Percentiles rank a stretch among this genome's conserved stretches.
phyloP scores from a whole-genome alignment of 306 rosid species.

The Herpetospermum pedunculosum region DNA sequence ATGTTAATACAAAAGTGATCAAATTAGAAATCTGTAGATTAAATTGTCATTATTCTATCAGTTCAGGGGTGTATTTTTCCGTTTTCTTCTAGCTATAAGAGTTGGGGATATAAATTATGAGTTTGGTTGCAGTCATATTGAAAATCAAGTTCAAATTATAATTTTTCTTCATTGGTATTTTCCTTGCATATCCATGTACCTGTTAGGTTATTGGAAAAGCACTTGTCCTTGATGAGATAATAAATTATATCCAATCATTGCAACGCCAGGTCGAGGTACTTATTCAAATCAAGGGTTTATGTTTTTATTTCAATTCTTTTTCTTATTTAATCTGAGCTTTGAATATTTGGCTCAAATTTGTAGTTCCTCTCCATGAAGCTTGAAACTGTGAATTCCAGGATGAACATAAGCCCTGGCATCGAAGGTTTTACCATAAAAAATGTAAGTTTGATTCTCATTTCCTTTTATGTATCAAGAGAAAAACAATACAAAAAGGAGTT shows the following conservation, averaged over 20 bases:
- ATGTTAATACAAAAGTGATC: neutral
- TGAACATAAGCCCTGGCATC: constrained; percentile 26
- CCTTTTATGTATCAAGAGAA: neutral
- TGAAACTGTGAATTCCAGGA: constrained; percentile 74
- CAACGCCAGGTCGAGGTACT: constrained; percentile 82
- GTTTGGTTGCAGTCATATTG: neutral
- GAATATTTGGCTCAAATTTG: constrained; percentile 7
- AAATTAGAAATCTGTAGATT: neutral
- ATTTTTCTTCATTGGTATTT: neutral
- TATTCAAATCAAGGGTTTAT: constrained; percentile 4
- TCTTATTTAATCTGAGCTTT: constrained; percentile 10
- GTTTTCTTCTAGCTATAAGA: neutral
- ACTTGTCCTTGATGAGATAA: constrained; percentile 83
- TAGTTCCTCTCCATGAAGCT: constrained; percentile 94
- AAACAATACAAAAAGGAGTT: neutral
- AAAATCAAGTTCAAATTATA: neutral
- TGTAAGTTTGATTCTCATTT: constrained; percentile 30
- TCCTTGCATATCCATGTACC: neutral
- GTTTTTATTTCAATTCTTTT: neutral
- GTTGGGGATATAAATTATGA: neutral
- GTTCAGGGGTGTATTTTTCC: neutral
- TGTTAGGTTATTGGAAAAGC: constrained; percentile 87
- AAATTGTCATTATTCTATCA: neutral
- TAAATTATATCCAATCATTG: constrained; percentile 82
- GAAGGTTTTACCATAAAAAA: constrained; percentile 64